phyloP scores from a whole-genome alignment of 495 filamentous ascomycete species.

The Aspergillus asperescens region DNA sequence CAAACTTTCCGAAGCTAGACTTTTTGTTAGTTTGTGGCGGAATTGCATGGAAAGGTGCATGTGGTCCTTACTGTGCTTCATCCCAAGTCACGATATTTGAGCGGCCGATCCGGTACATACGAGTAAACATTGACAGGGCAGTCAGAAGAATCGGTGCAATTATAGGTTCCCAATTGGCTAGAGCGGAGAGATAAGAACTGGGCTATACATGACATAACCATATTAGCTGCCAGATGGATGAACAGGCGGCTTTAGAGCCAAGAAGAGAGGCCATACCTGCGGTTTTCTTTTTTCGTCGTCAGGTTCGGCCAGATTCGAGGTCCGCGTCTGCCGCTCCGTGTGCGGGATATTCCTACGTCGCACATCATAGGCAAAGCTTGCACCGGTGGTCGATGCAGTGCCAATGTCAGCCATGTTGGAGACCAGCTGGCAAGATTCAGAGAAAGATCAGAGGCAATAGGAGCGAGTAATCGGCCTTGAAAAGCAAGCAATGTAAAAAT shows the following conservation, averaged over 20 bases:
- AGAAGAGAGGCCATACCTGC: slow-evolving; percentile 24
- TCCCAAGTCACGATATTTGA: slow-evolving; percentile 98
- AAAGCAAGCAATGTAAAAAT: background rate
- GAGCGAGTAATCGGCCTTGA: background rate
- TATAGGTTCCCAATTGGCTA: slow-evolving; percentile 79
- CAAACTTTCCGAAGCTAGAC: slow-evolving; percentile 93
- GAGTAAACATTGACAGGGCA: slow-evolving; percentile 82
- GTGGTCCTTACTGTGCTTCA: slow-evolving; percentile 77
- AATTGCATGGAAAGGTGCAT: slow-evolving; percentile 1
- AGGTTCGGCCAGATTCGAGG: slow-evolving; percentile 36
- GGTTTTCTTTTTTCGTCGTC: slow-evolving; percentile 59
- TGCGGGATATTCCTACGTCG: slow-evolving; percentile 69
- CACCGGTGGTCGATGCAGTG: slow-evolving; percentile 57
- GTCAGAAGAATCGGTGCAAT: slow-evolving; percentile 88
- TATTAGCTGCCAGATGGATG: slow-evolving; percentile 3
- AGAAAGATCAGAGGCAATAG: background rate
- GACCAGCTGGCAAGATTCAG: background rate
- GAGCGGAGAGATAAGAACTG: slow-evolving; percentile 49
- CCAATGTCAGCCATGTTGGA: slow-evolving; percentile 30
- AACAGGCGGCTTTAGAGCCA: background rate
- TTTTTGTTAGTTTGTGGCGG: slow-evolving; percentile 21
- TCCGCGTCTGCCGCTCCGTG: slow-evolving; percentile 34
- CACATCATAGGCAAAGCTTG: slow-evolving; percentile 59
- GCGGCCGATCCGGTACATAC: slow-evolving; percentile 90
- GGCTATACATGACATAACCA: slow-evolving; percentile 18